A percentile compares a stretch with the other conserved stretches of the same genome.
Conservation (phyloP, 306 rosid species). For the Fragaria nilgerrensis region DNA sequence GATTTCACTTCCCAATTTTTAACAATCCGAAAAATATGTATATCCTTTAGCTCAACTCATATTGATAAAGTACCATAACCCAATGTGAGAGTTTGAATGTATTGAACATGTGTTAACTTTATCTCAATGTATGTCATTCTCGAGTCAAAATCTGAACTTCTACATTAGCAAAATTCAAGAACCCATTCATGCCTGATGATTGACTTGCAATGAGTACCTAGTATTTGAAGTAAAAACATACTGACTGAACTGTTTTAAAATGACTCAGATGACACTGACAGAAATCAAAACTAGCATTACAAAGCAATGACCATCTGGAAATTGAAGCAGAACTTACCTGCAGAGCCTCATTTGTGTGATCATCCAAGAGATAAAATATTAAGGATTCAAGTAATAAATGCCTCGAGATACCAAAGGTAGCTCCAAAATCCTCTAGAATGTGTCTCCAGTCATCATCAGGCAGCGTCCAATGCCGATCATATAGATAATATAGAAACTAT, state of each 20-base stretch:
- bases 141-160: background rate
- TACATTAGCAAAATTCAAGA: conserved; percentile 4
- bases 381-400: conserved; percentile 75
- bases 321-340: conserved; percentile 47
- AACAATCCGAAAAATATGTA: background rate
- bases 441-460: conserved; percentile 84
- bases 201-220: background rate
- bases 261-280: background rate
- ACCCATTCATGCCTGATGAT: background rate
- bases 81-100: background rate
- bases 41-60: background rate
- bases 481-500: conserved; percentile 88
- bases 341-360: conserved; percentile 78
- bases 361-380: conserved; percentile 84
- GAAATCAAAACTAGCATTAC: conserved; percentile 11
- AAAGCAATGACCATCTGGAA: conserved; percentile 18
- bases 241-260: conserved; percentile 18
- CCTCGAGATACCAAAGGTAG: conserved; percentile 69
- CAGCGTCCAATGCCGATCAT: conserved; percentile 86
- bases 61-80: background rate
- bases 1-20: too few species aligned
- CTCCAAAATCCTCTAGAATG: conserved; percentile 78
- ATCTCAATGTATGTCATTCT: background rate
- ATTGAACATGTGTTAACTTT: background rate
- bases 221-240: conserved; percentile 10